These are phyloP conservation scores for Cordyceps farinosa DNA, from an alignment of 2,329 filamentous ascomycete genomes.

Conservation along the genomic window DNA sequence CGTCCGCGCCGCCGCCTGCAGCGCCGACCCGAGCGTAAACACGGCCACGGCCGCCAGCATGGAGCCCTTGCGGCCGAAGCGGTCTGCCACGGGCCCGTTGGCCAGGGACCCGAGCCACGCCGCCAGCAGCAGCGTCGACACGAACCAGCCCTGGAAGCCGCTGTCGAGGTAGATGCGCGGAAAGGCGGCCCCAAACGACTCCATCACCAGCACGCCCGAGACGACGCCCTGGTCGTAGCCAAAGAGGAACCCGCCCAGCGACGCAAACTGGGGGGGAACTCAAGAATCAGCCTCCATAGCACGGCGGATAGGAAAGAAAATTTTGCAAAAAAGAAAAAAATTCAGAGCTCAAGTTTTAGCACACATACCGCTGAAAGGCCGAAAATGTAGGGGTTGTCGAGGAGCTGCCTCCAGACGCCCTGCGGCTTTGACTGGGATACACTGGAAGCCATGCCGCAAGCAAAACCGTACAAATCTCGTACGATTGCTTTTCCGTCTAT, in stretches of 20 bases:
- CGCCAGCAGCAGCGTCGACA: slow-evolving; percentile 45
- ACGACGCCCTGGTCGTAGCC: slow-evolving; percentile 50
- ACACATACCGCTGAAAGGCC: slow-evolving; percentile 39
- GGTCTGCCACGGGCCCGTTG: slow-evolving; percentile 38
- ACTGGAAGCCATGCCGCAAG: neutral
- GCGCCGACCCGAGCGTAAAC: slow-evolving; percentile 40
- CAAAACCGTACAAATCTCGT: too few species aligned
- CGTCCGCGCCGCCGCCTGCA: slow-evolving; percentile 41
- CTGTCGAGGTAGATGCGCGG: slow-evolving; percentile 39
- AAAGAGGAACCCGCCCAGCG: slow-evolving; percentile 42
- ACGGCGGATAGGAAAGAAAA: too few species aligned
- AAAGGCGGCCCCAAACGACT: slow-evolving; percentile 35
- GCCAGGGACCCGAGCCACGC: slow-evolving; percentile 48
- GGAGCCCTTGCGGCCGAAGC: slow-evolving; percentile 32
- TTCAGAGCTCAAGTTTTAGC: neutral
- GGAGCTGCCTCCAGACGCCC: slow-evolving; percentile 26
- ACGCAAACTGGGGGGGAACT: slow-evolving; percentile 25
- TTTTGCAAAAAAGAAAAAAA: too few species aligned
- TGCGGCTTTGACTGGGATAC: neutral
- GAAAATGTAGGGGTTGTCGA: slow-evolving; percentile 42
- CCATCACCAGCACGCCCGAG: slow-evolving; percentile 45
- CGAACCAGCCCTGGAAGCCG: slow-evolving; percentile 50
- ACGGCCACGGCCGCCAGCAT: slow-evolving; percentile 35
- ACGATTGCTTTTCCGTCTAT: neutral
- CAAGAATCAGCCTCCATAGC: neutral